A percentile compares a stretch with the other conserved stretches of the same genome.
These are phyloP conservation scores for Tetrahymena elliotti DNA, from an alignment of 73 alveolate genomes.

Conservation along the genomic window DNA sequence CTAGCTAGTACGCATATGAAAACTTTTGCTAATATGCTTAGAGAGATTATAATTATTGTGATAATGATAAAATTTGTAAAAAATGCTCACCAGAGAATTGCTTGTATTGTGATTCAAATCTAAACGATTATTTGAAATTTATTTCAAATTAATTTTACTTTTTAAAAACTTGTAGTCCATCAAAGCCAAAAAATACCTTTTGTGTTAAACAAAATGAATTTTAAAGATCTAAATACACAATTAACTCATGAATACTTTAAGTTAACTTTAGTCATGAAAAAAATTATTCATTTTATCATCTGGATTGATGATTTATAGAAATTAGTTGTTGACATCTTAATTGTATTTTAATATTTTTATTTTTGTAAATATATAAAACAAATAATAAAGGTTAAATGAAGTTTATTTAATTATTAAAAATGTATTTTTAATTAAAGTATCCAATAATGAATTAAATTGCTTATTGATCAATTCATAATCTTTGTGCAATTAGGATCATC, in stretches of 20 bases:
- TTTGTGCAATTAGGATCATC: conserved; percentile 91
- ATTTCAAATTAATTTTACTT: neutral
- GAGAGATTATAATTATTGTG: neutral
- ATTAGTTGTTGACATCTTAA: too few relatives aligned
- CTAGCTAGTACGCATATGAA: neutral
- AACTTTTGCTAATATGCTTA: neutral
- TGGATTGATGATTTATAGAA: too few relatives aligned
- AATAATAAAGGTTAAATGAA: neutral
- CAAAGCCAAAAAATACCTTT: neutral
- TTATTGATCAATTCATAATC: conserved; percentile 65
- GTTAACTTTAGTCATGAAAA: too few relatives aligned
- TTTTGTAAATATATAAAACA: too few relatives aligned
- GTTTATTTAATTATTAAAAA: neutral
- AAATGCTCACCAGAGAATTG: neutral
- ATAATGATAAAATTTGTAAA: neutral
- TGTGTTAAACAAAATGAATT: neutral
- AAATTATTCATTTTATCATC: too few relatives aligned
- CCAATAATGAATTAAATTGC: neutral
- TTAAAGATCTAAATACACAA: too few relatives aligned
- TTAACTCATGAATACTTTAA: too few relatives aligned
- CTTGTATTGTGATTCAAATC: neutral
- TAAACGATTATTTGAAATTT: neutral
- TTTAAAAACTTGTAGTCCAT: neutral
- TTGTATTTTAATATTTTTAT: too few relatives aligned
- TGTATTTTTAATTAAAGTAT: neutral